Conservation (phyloP, 2,329 filamentous ascomycete genomes). For the Cryphonectria naterciae region DNA sequence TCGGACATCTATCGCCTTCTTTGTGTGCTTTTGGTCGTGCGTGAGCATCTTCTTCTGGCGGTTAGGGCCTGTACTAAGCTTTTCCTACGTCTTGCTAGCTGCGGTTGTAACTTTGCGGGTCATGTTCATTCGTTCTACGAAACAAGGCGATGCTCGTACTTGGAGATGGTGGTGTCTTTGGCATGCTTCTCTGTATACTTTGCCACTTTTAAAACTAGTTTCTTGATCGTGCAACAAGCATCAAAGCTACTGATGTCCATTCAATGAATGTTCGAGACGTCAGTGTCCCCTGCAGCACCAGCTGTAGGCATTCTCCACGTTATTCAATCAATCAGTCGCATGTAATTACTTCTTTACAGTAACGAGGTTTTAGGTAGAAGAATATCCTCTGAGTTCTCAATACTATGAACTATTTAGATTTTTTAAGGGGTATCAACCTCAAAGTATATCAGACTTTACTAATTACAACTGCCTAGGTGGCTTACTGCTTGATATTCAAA, state of each 20-base stretch:
- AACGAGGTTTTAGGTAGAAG: not conserved
- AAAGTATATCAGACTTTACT: too few relatives aligned
- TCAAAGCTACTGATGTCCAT: not conserved
- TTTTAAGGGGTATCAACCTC: too few relatives aligned
- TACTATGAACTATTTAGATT: too few relatives aligned
- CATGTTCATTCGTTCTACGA: not conserved
- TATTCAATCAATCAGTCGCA: not conserved
- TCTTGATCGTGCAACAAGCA: not conserved
- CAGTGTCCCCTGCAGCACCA: not conserved
- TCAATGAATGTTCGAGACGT: not conserved
- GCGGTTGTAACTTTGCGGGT: slow-evolving; percentile 1
- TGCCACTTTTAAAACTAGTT: not conserved
- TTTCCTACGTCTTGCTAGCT: not conserved
- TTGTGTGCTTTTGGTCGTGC: slow-evolving; percentile 15
- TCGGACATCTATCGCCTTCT: slow-evolving; percentile 5
- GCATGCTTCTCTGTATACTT: slow-evolving; percentile 9
- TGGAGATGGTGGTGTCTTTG: slow-evolving; percentile 19
- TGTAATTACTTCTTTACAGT: not conserved
- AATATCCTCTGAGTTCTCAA: not conserved
- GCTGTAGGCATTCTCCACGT: not conserved
- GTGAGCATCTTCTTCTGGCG: slow-evolving; percentile 4
- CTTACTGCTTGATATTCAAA: too few relatives aligned
- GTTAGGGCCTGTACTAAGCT: not conserved
- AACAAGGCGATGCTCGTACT: slow-evolving; percentile 2
- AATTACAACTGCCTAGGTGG: too few relatives aligned